phyloP scores from a whole-genome alignment of 192 early-diverging fungal genomes.

The Coemansia sp. region DNA sequence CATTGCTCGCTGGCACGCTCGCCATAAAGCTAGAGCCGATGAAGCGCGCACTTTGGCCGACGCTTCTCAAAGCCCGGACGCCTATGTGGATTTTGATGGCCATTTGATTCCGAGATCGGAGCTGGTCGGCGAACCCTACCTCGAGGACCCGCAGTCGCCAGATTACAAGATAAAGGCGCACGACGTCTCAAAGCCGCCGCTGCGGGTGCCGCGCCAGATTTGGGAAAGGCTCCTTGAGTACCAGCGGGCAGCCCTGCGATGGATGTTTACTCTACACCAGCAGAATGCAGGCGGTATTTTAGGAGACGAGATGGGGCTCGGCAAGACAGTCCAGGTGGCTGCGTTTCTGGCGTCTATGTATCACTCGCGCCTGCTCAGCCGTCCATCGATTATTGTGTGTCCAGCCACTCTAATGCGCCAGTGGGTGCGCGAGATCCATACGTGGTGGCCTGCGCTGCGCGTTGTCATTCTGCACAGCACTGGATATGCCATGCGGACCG shows the following conservation, averaged over 20 bases:
- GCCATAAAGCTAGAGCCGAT: slow-evolving; percentile 11
- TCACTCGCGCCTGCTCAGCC: slow-evolving; percentile 64
- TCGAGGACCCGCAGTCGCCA: slow-evolving; percentile 28
- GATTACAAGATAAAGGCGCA: slow-evolving; percentile 32
- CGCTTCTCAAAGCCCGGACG: not conserved
- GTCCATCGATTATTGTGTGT: slow-evolving; percentile 62
- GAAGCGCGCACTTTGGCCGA: not conserved
- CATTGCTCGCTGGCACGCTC: slow-evolving; percentile 32
- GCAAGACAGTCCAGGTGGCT: slow-evolving; percentile 91
- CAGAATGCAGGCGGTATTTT: slow-evolving; percentile 88
- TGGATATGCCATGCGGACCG: slow-evolving; percentile 66
- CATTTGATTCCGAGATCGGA: slow-evolving; percentile 10
- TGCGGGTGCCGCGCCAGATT: slow-evolving; percentile 78
- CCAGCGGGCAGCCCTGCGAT: slow-evolving; percentile 78
- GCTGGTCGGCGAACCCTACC: slow-evolving; percentile 38
- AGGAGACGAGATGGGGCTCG: slow-evolving; percentile 94
- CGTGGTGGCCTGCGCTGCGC: slow-evolving; percentile 82
- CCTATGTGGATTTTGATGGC: slow-evolving; percentile 7
- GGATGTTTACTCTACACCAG: slow-evolving; percentile 86
- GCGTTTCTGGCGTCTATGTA: slow-evolving; percentile 77
- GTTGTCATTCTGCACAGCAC: slow-evolving; percentile 86
- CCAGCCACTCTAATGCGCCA: slow-evolving; percentile 78
- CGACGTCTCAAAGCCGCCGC: slow-evolving; percentile 19
- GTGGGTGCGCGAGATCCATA: slow-evolving; percentile 80
- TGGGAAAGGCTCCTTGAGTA: slow-evolving; percentile 81